Base-by-base conservation (phyloP, 768 basidiomycete genomes). In the Agaricus bisporus region DNA sequence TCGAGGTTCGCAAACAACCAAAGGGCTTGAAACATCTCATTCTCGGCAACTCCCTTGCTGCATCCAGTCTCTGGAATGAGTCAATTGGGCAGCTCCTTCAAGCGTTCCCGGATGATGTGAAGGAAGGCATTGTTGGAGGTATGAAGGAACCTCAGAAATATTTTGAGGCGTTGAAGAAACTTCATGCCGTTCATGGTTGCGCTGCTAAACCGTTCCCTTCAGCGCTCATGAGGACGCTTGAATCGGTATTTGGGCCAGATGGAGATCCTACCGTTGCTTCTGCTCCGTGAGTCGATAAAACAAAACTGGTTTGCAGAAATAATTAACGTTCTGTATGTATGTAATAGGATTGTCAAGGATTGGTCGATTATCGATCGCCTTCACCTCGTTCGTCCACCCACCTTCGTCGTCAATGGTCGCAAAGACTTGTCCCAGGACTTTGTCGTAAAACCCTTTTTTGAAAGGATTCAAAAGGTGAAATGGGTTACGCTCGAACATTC, bases 291-390 rank as follows among this genome's bases (percentile, higher is more conserved):
- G 65, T 58, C 67, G 74, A 36, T n/a, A 12, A 37, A 14, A 41
- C 11, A 9, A 14, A 38, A 22, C 22, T 26, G n/a, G 15, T 26
- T 41, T 11, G 5, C 26, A 7, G 22, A 22, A 26, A 15, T 22
- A 4, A 7, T 15, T 20, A 14, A 4, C 32, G 5, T 2, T 12
- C 17, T 51, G 28, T 17, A 22, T 51, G 28, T 17, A 22, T 15
- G 39, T 39, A 17, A 8, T 50, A 61, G 57, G 11, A 58, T 56
- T 11, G 38, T 61, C 39, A 73, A 73, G 59, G 58, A 66, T 2
- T 83, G 80, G 80, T 63, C 69, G 11, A 71, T 79, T 47, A 60
- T 78, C 12, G 71, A 75, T 38, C 66, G 72, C 10, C 61, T 80
- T 8, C 65, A 70, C 55, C 70, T 64, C 4, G 75, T 80, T 25